Evolutionary conservation across 1,139 yeast genomes (phyloP), one percentile per base, ranked within the genome.

Genomic region (Debaryomyces psychrophilus): DNA sequence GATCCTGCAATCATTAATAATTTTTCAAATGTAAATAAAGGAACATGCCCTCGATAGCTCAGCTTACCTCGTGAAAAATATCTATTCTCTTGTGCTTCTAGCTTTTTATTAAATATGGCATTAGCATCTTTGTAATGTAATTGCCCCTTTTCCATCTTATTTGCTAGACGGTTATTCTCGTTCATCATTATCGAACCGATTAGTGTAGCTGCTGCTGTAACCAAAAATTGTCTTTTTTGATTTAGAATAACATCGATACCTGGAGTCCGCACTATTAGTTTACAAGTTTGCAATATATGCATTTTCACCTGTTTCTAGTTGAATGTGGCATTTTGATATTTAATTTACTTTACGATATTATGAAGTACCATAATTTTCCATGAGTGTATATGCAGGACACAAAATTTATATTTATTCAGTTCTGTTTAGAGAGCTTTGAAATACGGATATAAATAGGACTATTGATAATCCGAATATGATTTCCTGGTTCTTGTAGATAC

Each of bases 1-100:
- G 96, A 86, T 1, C 93, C 87, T 0, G 77, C 66, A 50, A 88
- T 81, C 69, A 93, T 70, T 39, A 87, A 63, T 1, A 75, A 52
- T 53, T 87, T 80, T 61, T 93, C 98, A 46, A 77, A 67, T 1
- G 64, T 51, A 52, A 81, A 81, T 43, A 92, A 72, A 1, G 96
- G 96, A 6, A 92, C 84, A 63, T 92, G 96, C 2, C 90, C 93
- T 0, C 87, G 85, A 59, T 90, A 90, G 35, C 76, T 71, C 1
- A 84, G 80, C 39, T 63, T 64, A 27, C 73, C 66, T 45, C 83
- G 63, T 43, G 57, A 53, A 53, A 77, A 76, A 28, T 59, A 55
- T 7, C 67, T 67, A 39, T 57, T 64, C 50, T 46, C 54, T 45
- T 55, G 64, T 45, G 50, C 62, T 50, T 46, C 51, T 27, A 53